Percentiles rank a stretch among this genome's conserved stretches.
Evolutionary conservation across 768 basidiomycete species (phyloP).

Genomic region (Macrolepiota dolichaula): DNA sequence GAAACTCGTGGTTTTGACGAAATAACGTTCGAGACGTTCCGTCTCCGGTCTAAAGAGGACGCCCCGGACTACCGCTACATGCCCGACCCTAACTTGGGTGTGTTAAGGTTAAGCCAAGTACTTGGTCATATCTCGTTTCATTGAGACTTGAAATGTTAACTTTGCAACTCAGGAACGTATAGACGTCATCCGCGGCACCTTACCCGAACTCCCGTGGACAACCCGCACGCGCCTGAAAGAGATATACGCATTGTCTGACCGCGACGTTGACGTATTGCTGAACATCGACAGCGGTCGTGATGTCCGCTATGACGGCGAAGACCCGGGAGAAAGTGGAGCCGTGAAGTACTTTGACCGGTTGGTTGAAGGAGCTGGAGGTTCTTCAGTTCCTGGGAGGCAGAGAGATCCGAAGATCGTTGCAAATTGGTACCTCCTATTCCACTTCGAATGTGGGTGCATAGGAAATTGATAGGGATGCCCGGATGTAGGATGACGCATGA

Average conservation of each 20-base stretch:
- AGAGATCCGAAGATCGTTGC: constrained; percentile 69
- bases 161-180: constrained; percentile 53
- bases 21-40: constrained; percentile 74
- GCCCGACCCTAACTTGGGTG: constrained; percentile 93
- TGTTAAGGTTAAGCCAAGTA: constrained; percentile 56
- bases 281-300: constrained; percentile 64
- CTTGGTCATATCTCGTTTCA: neutral
- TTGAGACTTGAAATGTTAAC: neutral
- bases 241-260: constrained; percentile 44
- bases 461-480: neutral
- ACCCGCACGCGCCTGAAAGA: constrained; percentile 55
- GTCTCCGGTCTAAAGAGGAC: constrained; percentile 85
- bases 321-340: constrained; percentile 25
- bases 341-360: constrained; percentile 79
- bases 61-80: constrained; percentile 97
- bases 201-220: constrained; percentile 78
- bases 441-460: neutral
- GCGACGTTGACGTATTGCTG: constrained; percentile 76
- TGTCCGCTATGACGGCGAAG: constrained; percentile 58
- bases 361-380: constrained; percentile 33
- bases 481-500: constrained; percentile 80
- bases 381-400: constrained; percentile 12
- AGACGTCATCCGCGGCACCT: constrained; percentile 37
- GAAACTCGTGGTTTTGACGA: constrained; percentile 94
- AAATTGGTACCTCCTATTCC: constrained; percentile 63